A percentile compares a stretch with the other conserved stretches of the same genome.
Evolutionary conservation across 805 yeast genomes (phyloP).

Genomic region (Spathaspora girioi): DNA sequence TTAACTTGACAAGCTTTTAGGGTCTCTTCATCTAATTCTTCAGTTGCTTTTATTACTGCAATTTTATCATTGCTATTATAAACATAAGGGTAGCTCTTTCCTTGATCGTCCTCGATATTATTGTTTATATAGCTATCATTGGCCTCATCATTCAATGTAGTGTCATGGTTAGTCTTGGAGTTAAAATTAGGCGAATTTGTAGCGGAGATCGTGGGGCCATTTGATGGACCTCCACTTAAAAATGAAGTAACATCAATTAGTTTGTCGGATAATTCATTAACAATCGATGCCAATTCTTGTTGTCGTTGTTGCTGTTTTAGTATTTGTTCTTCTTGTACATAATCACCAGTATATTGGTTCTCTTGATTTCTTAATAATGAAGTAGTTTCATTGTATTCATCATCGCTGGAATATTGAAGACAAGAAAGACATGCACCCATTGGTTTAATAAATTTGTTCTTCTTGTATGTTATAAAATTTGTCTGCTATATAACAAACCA

Average conservation of each 20-base stretch:
- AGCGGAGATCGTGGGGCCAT: constrained; percentile 5
- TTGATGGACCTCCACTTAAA: constrained; percentile 9
- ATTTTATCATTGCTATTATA: constrained; percentile 21
- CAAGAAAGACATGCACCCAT: constrained; percentile 54
- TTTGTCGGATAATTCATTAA: constrained; percentile 38
- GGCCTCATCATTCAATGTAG: not conserved
- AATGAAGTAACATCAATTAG: constrained; percentile 36
- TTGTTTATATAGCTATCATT: not conserved
- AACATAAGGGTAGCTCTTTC: constrained; percentile 19
- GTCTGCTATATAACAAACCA: no score
- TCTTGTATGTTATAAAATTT: not conserved
- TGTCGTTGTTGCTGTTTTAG: constrained; percentile 43
- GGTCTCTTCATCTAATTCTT: constrained; percentile 13
- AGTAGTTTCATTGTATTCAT: constrained; percentile 37
- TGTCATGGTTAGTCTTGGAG: not conserved
- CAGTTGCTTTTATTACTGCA: constrained; percentile 18
- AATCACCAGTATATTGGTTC: constrained; percentile 26
- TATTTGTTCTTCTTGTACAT: constrained; percentile 33
- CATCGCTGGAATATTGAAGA: constrained; percentile 32
- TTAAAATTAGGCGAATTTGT: not conserved
- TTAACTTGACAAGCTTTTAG: constrained; percentile 14
- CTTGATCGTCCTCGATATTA: constrained; percentile 1
- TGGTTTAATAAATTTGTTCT: no score
- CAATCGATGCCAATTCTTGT: constrained; percentile 44
- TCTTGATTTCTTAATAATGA: constrained; percentile 28